Evolutionary conservation across 2,329 filamentous ascomycete species (phyloP), one percentile per base, ranked within the genome.

Genomic region (Dactylellina drechsleri): DNA sequence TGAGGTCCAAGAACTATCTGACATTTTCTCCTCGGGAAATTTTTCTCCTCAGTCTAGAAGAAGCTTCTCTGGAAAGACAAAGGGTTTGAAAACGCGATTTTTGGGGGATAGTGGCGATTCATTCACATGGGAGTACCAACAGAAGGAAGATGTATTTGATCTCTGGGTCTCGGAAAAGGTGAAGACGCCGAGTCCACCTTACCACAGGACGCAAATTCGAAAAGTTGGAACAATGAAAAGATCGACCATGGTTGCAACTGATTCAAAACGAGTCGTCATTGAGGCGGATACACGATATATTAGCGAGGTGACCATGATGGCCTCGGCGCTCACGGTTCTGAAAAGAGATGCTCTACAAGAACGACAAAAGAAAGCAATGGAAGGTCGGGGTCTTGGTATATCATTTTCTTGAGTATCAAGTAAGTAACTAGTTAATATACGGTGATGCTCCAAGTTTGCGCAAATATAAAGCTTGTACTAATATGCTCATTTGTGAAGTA

Each of bases 341-440:
- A 74, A 74, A 57, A 74, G 57, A 26, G 70, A 74, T 20, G 70
- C 70, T n/a, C 36, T 74, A 31, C 56, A 74, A 45, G 70, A 74
- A 56, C 53, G 28, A 15, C 62, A 62, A 53, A 67, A 74, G 16
- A 67, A 74, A 49, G 45, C 61, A 20, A 57, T 50, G n/a, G 47
- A 36, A 36, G 31, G 31, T 8, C 31, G 31, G 31, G 31, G 31
- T 36, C 31, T 36, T 36, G 5, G 6, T 10, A 7, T 36, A 10
- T 36, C 31, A 36, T 36, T 36, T 10, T 36, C 31, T 10, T 36
- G 6, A 36, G 31, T 10, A 36, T 8, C 10, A 36, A 36, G 31
- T 36, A 36, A 10, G 5, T 36, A 36, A 8, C 1, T 36, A 7
- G 31, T 7, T 8, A 10, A 36, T 36, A 36, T 36, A 36, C 31